Base-by-base conservation (phyloP, 345 rosid species). In the Psidium guajava region DNA sequence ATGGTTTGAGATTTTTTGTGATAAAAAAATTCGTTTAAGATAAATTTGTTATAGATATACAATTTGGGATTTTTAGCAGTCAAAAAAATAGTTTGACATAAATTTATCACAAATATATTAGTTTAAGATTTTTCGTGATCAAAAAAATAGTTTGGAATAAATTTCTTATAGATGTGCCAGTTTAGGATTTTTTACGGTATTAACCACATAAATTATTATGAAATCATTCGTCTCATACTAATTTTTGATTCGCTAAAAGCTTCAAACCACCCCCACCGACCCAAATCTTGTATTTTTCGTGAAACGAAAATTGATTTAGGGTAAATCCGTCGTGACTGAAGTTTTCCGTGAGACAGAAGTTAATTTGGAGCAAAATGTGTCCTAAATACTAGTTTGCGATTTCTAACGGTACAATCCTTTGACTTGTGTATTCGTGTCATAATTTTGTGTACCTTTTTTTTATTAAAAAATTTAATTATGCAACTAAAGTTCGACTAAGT, bases 371-470 rank as follows among this genome's bases (percentile, higher is more conserved):
- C 5, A 20, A 54, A 53, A 54, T 8, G 8, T 54, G 10, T 32
- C 22, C 1, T 28, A 0, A 0, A 16, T 16, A 20, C 10, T 8
- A 7, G 18, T 20, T 64, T 14, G 20, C 7, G 22, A 28, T 0
- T 28, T 3, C 1, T 4, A 16, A 64, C 32, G 0, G 6, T 18
- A 64, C 44, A 0, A 32, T 28, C 44, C 12, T 28, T 7, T 32
- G 7, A 32, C 21, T 61, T 28, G 15, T 61, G 16, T 13, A 13
- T 1, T 27, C 4, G 1, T 27, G 4, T 15, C 1, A 8, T 22
- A 1, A 2, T 32, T 69, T 0, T 36, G 20, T 6, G 73, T 18
- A 28, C 20, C 7, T 28, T 24, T 28, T 8, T 69, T 15, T 16
- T 3, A n/a, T 16, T 36, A 36, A 36, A 36, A 36, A 42, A 69